A percentile compares a stretch with the other conserved stretches of the same genome.
phyloP scores from a whole-genome alignment of 2,329 filamentous ascomycete species.

The Sporothrix dimorphospora region DNA sequence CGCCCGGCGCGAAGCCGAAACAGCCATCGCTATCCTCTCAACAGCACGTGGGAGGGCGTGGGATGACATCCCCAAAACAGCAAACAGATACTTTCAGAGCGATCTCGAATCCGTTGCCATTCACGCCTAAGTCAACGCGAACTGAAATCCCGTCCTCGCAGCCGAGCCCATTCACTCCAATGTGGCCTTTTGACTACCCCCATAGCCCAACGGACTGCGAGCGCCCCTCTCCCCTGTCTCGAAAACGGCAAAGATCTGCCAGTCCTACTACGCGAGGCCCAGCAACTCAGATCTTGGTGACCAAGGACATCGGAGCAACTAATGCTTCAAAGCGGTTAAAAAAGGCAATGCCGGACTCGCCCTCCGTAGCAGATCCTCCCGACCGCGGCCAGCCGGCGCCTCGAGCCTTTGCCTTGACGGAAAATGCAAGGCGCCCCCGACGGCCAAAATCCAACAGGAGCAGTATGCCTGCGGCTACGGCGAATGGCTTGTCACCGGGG shows the following conservation, averaged over 20 bases:
- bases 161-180: conserved; percentile 48
- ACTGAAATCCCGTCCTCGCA: conserved; percentile 52
- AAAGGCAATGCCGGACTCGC: neutral
- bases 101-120: neutral
- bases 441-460: neutral
- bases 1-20: neutral
- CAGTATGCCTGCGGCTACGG: neutral
- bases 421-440: neutral
- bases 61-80: neutral
- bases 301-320: neutral
- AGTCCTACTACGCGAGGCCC: neutral
- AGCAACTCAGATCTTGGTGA: neutral
- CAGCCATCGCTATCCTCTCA: neutral
- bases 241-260: neutral
- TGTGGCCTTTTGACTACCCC: conserved; percentile 48
- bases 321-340: neutral
- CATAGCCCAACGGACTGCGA: conserved; percentile 34
- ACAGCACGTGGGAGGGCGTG: neutral
- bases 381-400: neutral
- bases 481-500: neutral
- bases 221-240: conserved; percentile 23
- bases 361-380: neutral
- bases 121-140: conserved; percentile 28
- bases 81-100: neutral
- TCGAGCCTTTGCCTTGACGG: neutral